Percentiles rank a stretch among this genome's conserved stretches.
phyloP scores from a whole-genome alignment of 345 rosid species.

The Mercurialis annua region DNA sequence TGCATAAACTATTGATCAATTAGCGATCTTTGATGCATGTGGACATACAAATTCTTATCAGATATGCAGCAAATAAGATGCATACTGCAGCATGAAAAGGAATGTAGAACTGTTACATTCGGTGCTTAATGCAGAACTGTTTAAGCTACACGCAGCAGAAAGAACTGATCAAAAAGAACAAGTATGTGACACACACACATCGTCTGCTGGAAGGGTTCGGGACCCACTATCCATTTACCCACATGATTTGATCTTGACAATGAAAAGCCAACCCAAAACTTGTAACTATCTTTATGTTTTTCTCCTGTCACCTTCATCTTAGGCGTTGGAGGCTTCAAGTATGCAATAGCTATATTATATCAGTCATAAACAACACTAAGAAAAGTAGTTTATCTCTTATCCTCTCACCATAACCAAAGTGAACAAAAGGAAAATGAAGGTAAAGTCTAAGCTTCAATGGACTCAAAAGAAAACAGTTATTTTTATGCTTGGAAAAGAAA shows the following conservation, averaged over 20 bases:
- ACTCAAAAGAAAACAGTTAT: background rate
- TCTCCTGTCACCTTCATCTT: conserved; percentile 36
- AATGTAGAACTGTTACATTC: background rate
- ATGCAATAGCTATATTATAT: conserved; percentile 15
- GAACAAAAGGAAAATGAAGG: conserved; percentile 51
- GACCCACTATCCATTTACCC: conserved; percentile 42
- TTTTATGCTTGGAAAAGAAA: conserved; percentile 4
- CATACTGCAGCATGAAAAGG: background rate
- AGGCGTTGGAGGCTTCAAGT: conserved; percentile 12
- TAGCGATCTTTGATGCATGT: conserved; percentile 2
- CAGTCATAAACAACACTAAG: conserved; percentile 27
- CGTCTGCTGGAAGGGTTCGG: conserved; percentile 22
- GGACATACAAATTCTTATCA: background rate
- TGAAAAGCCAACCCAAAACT: conserved; percentile 36
- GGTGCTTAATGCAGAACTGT: conserved; percentile 3
- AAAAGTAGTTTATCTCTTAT: conserved; percentile 24
- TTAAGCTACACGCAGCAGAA: conserved; percentile 17
- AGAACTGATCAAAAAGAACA: conserved; percentile 4
- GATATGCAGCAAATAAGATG: conserved; percentile 11
- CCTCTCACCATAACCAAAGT: conserved; percentile 14
- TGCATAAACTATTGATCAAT: background rate
- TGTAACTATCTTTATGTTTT: conserved; percentile 57
- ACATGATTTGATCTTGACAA: conserved; percentile 43
- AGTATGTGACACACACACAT: conserved; percentile 1
- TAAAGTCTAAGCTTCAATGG: conserved; percentile 7